phyloP scores from a whole-genome alignment of 345 rosid genomes.

The Eucalyptus melliodora region DNA sequence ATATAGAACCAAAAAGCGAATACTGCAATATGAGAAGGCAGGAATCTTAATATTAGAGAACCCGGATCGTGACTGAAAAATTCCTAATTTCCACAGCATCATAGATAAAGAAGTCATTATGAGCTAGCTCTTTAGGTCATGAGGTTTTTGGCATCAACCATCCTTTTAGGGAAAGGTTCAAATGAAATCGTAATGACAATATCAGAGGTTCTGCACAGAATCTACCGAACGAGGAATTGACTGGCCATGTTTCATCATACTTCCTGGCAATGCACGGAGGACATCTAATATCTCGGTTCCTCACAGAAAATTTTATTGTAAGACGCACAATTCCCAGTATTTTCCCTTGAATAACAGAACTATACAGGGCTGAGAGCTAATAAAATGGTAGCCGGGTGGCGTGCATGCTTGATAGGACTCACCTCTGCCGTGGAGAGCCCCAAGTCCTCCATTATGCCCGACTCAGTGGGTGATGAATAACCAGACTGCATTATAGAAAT shows the following conservation, averaged over 20 bases:
- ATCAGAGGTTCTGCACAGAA: neutral
- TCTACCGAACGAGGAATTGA: neutral
- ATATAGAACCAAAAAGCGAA: constrained; percentile 6
- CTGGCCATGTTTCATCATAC: neutral
- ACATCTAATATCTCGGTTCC: neutral
- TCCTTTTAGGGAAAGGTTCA: neutral
- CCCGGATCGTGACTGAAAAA: neutral
- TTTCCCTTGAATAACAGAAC: neutral
- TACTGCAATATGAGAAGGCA: neutral
- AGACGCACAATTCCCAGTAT: neutral
- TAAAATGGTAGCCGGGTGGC: neutral
- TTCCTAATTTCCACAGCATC: neutral
- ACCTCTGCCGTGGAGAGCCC: constrained; percentile 16
- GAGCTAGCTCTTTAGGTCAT: neutral
- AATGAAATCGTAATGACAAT: neutral
- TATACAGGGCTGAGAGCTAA: neutral
- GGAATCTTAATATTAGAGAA: neutral
- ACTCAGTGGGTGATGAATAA: constrained; percentile 25
- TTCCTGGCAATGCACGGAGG: neutral
- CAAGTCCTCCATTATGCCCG: constrained; percentile 23
- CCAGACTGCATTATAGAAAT: constrained; percentile 7
- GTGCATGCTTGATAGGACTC: neutral
- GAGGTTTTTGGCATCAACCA: neutral
- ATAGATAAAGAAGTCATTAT: neutral
- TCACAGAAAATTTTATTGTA: neutral